Conservation (phyloP, 2,329 filamentous ascomycete species). For the Cladosporium phlei region DNA sequence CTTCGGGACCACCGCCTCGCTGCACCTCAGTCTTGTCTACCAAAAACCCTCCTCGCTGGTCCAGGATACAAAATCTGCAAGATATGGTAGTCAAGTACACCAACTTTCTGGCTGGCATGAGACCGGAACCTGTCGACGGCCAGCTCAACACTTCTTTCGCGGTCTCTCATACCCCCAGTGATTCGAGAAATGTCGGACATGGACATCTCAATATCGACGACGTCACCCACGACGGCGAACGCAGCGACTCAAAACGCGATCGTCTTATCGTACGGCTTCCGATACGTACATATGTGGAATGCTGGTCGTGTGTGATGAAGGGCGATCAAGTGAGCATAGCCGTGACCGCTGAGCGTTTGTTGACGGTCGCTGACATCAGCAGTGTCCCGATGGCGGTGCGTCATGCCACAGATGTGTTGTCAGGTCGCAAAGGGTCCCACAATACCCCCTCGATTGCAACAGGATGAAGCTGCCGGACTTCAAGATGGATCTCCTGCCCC, state of each 20-base stretch:
- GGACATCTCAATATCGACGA: neutral
- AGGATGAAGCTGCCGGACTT: constrained; percentile 44
- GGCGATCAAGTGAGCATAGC: constrained; percentile 37
- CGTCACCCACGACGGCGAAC: neutral
- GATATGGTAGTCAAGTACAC: neutral
- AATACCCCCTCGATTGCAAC: constrained; percentile 40
- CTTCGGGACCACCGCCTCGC: neutral
- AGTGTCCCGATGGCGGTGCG: constrained; percentile 24
- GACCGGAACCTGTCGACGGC: constrained; percentile 1
- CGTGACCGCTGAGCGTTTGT: constrained; percentile 18
- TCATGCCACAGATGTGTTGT: constrained; percentile 28
- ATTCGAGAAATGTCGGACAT: neutral
- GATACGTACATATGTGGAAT: constrained; percentile 44
- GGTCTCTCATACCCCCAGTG: neutral
- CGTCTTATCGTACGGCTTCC: constrained; percentile 36
- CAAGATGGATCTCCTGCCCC: constrained; percentile 40
- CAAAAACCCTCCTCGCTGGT: neutral
- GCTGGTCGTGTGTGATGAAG: constrained; percentile 46
- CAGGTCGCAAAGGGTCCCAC: constrained; percentile 34
- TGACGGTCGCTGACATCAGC: constrained; percentile 27
- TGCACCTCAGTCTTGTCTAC: neutral
- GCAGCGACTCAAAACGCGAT: neutral
- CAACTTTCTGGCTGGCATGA: neutral
- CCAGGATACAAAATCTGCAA: neutral
- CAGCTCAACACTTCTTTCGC: neutral